Conservation (phyloP, 768 basidiomycete species). For the Tremella mesenterica region DNA sequence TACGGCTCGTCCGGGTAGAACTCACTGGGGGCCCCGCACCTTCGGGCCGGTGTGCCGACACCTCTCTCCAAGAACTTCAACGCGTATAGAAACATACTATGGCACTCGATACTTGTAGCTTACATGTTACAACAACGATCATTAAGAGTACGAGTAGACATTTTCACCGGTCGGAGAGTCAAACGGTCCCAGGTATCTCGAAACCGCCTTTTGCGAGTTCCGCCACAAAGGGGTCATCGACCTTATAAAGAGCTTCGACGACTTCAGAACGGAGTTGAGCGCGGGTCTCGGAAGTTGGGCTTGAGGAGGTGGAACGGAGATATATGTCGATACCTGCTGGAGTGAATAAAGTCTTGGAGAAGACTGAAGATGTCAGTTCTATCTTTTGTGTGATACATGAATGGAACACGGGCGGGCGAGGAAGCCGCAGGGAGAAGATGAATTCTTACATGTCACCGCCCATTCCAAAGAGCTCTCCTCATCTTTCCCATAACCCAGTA, state of each 20-base stretch:
- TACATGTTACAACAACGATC: too few species aligned
- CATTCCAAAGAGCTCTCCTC: slow-evolving; percentile 32
- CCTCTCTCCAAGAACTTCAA: too few species aligned
- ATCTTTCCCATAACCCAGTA: slow-evolving; percentile 45
- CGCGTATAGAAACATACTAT: too few species aligned
- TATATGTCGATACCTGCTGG: slow-evolving; percentile 50
- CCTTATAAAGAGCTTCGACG: slow-evolving; percentile 10
- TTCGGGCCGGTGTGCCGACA: too few species aligned
- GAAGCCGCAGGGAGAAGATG: background rate
- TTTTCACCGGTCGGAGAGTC: too few species aligned
- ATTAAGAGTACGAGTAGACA: too few species aligned
- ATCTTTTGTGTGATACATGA: background rate
- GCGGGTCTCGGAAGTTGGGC: slow-evolving; percentile 4
- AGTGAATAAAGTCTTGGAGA: slow-evolving; percentile 49
- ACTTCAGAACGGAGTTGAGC: slow-evolving; percentile 14
- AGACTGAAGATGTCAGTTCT: slow-evolving; percentile 33
- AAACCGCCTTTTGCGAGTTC: slow-evolving; percentile 32
- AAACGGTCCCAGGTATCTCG: slow-evolving; percentile 30
- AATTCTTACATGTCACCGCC: slow-evolving; percentile 43
- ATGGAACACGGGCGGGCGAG: background rate
- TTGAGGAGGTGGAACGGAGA: too few species aligned
- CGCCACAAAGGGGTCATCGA: slow-evolving; percentile 12
- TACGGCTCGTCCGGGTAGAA: too few species aligned
- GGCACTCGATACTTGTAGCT: too few species aligned
- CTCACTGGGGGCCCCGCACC: too few species aligned